Base-by-base conservation (phyloP, 2,329 filamentous ascomycete species). In the Pseudovirgaria hyperparasitica region DNA sequence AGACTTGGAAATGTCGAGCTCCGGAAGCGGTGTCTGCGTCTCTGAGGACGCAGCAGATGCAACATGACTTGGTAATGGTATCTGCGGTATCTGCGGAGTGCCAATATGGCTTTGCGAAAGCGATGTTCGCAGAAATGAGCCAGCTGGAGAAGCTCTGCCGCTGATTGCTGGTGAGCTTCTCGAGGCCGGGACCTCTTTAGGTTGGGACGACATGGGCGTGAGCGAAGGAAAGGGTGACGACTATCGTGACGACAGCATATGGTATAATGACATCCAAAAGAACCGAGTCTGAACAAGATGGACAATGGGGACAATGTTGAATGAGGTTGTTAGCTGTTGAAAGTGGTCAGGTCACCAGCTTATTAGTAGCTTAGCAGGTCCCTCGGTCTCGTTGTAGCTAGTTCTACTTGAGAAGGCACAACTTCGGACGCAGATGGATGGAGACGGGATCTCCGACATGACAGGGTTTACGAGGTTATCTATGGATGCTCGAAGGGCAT, bases 11-110 rank as follows among this genome's bases (percentile, higher is more conserved):
- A 58, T 62, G 33, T 54, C 71, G 28, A 68, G 67, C 32, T 71
- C 76, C 6, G 76, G 64, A 19, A 92, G 65, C 19, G 81, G 76
- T 20, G 73, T 67, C 31, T 72, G 54, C 37, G 39, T 45, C 45
- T 42, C 45, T 38, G 38, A 58, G 42, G 34, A 50, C 23, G 50
- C 43, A 15, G 46, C 42, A 2, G 35, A 43, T 9, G 39, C 49
- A 28, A 65, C 57, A 34, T 65, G 62, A 30, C 57, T 57, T 23
- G 58, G 60, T 9, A 58, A 59, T 10, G 65, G 62, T 33, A 65
- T 60, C 33, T 68, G 63, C 30, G 58, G 59, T 16, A 64, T 50
- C 14, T 58, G 52, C 25, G 69, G 57, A 19, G 65, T 63, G 35
- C 58, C 61, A 24, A n/a, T n/a, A n/a, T n/a, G n/a, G n/a, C n/a